Conservation (phyloP, 2,329 filamentous ascomycete species). For the Venturia aucupariae region DNA sequence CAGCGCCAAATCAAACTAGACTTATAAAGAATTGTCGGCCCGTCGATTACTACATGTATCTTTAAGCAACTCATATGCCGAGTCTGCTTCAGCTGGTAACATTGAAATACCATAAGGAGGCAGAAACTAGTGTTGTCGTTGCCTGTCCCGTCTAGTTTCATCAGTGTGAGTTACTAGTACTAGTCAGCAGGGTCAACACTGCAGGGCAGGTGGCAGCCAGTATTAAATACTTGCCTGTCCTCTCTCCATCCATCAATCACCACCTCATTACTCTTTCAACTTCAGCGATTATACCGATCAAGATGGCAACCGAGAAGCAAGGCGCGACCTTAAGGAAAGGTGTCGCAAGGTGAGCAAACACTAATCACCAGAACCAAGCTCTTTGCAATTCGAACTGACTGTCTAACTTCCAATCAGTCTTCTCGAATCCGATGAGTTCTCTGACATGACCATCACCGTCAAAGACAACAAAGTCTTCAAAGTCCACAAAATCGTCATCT, state of each 20-base stretch:
- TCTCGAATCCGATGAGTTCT: not conserved
- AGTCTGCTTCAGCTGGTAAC: too few relatives aligned
- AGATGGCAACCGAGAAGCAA: not conserved
- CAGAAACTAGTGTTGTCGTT: not conserved
- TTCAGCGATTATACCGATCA: not conserved
- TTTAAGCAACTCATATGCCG: too few relatives aligned
- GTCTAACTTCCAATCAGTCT: not conserved
- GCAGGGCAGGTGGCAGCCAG: too few relatives aligned
- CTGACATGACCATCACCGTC: constrained; percentile 5
- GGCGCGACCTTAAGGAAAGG: not conserved
- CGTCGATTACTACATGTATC: too few relatives aligned
- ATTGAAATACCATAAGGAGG: too few relatives aligned
- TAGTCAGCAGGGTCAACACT: not conserved
- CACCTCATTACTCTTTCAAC: not conserved
- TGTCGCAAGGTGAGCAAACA: not conserved
- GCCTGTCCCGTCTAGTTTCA: not conserved
- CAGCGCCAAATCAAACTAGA: too few relatives aligned
- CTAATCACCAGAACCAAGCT: not conserved
- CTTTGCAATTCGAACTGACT: not conserved
- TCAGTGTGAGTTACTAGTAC: too few relatives aligned
- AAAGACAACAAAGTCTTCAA: constrained; percentile 7
- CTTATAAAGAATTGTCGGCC: too few relatives aligned
- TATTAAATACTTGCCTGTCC: not conserved
- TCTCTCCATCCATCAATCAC: not conserved
- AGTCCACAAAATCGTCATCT: constrained; percentile 1